Evolutionary conservation across 139 green algal genomes (phyloP).

Genomic region (Closterium sp.): DNA sequence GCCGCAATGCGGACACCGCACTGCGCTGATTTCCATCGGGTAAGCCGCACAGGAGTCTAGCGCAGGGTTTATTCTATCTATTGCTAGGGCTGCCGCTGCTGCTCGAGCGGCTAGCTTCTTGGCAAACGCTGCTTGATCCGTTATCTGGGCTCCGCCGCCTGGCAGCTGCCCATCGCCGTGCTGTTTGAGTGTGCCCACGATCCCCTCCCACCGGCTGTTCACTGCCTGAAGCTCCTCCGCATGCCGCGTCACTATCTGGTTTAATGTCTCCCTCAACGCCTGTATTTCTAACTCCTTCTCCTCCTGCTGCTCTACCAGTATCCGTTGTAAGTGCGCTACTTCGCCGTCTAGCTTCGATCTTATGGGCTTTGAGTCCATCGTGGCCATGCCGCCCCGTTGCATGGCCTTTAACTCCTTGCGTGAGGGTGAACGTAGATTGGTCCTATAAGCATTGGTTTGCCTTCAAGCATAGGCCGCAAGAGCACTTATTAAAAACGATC

Average conservation of each 20-base stretch:
- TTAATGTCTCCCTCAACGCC: not conserved
- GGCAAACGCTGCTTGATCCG: not conserved
- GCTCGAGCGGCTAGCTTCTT: not conserved
- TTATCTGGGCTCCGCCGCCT: not conserved
- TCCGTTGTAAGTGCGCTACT: not conserved
- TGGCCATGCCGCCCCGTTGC: not conserved
- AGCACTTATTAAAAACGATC: not conserved
- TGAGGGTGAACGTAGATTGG: not conserved
- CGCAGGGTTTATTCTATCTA: not conserved
- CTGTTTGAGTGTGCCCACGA: not conserved
- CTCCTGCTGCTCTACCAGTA: not conserved
- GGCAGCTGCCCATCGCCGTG: not conserved
- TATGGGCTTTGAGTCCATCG: not conserved
- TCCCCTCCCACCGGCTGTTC: not conserved
- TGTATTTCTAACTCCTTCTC: not conserved
- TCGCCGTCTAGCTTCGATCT: not conserved
- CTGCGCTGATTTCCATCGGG: not conserved
- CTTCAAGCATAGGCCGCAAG: not conserved
- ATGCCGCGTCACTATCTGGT: not conserved
- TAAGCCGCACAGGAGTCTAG: not conserved
- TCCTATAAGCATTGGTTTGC: not conserved
- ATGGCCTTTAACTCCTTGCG: not conserved
- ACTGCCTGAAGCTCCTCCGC: not conserved
- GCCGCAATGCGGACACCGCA: not conserved
- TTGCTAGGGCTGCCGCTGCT: not conserved